These are phyloP conservation scores for Neofusicoccum kwambonambiense DNA, from an alignment of 2,329 filamentous ascomycete genomes.

Conservation along the genomic window DNA sequence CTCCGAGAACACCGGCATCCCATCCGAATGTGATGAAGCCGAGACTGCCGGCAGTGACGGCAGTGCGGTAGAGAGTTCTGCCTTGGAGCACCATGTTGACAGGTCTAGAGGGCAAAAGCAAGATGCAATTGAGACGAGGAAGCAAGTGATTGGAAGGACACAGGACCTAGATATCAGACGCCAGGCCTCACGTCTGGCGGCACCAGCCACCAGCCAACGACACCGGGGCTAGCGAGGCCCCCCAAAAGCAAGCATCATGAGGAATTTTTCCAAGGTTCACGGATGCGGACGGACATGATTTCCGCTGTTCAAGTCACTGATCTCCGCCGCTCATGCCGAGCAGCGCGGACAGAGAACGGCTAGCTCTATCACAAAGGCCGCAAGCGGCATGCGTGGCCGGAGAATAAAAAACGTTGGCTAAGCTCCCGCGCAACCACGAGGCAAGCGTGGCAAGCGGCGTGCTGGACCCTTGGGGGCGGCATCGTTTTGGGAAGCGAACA, in stretches of 20 bases:
- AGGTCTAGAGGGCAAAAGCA: neutral
- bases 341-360: neutral
- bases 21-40: conserved; percentile 38
- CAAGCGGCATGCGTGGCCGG: neutral
- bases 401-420: neutral
- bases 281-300: neutral
- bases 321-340: conserved; percentile 1
- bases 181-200: neutral
- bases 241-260: neutral
- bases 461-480: neutral
- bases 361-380: conserved; percentile 10
- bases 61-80: conserved; percentile 13
- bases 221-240: neutral
- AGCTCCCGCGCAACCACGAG: conserved; percentile 1
- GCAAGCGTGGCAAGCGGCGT: neutral
- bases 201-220: neutral
- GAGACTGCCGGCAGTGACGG: conserved; percentile 22
- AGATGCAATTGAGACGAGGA: neutral
- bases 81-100: conserved; percentile 17
- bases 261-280: conserved; percentile 1
- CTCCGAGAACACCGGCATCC: conserved; percentile 37
- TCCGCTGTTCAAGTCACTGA: neutral
- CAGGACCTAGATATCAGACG: conserved; percentile 1
- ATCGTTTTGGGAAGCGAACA: conserved; percentile 3
- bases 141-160: neutral